Base-by-base conservation (phyloP, 441 rosid genomes). In the Viola pubescens region DNA sequence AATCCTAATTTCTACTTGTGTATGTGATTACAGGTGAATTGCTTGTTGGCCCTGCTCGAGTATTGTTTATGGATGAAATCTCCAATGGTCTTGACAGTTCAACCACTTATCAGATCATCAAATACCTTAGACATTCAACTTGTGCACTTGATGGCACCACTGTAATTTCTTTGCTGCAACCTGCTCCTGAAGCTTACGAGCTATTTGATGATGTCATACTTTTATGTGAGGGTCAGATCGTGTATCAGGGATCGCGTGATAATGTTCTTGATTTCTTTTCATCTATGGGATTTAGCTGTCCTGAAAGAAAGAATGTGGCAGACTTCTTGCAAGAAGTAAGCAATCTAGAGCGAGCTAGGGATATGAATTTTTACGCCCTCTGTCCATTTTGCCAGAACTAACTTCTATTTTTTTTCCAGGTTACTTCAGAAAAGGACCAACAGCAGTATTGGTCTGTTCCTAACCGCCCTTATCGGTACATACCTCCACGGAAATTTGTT, bases 301-400 rank as follows among this genome's bases (percentile, higher is more conserved):
- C 98, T 10, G 81, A 85, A 68, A 85, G 98, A 69, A 92, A 92
- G 76, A 92, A 87, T 68, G 96, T 89, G 34, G 97, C 97, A 11
- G 98, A 92, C 75, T 92, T 92, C 82, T 82, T 92, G 73, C 98
- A 92, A 80, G 97, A 92, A 80, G 98, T 91, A 68, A 67, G 83
- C 62, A 50, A 6, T 48, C n/a, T 63, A 66, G 64, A 62, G 38
- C 53, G 65, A 58, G 44, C 48, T 12, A 47, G 65, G 55, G 58
- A 61, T 49, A 59, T 56, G 54, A 9, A 45, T 4, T 39, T 61
- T 8, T 38, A 46, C 44, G 41, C 19, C 16, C 8, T 19, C 48
- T 9, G 14, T 26, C 62, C 64, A 43, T 58, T 67, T 48, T 3
- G 9, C 34, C 34, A 26, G 34, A 26, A 26, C 34, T 26, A 26